Conservation (phyloP, 805 yeast genomes). For the Candida vartiovaarae region DNA sequence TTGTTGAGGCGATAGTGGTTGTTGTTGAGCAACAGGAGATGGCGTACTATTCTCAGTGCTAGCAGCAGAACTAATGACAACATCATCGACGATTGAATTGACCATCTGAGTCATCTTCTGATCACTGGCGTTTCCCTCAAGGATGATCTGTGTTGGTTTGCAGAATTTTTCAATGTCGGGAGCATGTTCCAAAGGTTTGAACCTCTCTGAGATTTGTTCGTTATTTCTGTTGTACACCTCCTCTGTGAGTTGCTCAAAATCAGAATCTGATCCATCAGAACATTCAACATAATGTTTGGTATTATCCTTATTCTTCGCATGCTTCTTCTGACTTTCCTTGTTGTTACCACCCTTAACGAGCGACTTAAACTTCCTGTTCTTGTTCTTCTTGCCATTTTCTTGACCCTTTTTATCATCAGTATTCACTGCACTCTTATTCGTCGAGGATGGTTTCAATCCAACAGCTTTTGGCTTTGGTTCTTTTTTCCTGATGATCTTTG, state of each 20-base stretch:
- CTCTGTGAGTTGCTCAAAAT: background rate
- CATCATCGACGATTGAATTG: conserved; percentile 2
- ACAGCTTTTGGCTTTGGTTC: background rate
- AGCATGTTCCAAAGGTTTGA: background rate
- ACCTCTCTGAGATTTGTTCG: conserved; percentile 1
- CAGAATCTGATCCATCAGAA: background rate
- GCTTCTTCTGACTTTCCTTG: conserved; percentile 1
- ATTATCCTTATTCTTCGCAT: background rate
- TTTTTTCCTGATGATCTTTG: conserved; percentile 5
- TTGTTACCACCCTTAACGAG: background rate
- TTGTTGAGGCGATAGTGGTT: background rate
- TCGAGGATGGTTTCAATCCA: background rate
- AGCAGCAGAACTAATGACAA: background rate
- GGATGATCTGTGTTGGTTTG: background rate
- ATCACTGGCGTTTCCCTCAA: background rate
- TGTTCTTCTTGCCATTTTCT: background rate
- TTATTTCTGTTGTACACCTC: background rate
- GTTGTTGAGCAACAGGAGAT: background rate
- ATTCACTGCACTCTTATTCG: background rate
- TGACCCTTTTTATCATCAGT: conserved; percentile 2
- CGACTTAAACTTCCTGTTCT: background rate
- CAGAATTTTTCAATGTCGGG: background rate
- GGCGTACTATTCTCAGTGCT: background rate
- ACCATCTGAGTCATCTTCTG: conserved; percentile 1
- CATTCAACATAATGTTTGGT: background rate